phyloP scores from a whole-genome alignment of 2,329 filamentous ascomycete species.

The Alternaria ethzedia region DNA sequence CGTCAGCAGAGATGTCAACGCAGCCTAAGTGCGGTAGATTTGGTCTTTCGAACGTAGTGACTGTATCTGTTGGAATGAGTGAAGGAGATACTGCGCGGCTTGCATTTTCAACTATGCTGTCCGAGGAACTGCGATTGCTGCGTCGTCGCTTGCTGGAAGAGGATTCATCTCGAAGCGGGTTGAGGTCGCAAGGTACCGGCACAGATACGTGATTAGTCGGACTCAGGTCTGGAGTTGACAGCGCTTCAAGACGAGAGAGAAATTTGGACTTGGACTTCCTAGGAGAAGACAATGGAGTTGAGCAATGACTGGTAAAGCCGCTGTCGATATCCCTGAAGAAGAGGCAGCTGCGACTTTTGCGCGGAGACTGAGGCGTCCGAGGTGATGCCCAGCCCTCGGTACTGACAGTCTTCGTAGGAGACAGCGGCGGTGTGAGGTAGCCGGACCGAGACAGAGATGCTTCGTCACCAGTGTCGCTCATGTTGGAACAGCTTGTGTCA shows the following conservation, averaged over 20 bases:
- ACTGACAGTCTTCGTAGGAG: constrained; percentile 43
- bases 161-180: background rate
- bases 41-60: background rate
- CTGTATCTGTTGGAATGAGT: background rate
- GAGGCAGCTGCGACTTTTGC: constrained; percentile 36
- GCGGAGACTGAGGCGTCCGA: constrained; percentile 39
- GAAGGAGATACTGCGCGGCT: constrained; percentile 2
- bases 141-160: background rate
- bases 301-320: constrained; percentile 7
- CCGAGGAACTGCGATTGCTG: constrained; percentile 12
- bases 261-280: constrained; percentile 27
- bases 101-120: constrained; percentile 5
- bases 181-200: background rate
- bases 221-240: constrained; percentile 22
- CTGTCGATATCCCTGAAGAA: constrained; percentile 26
- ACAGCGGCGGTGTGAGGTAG: constrained; percentile 42
- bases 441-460: constrained; percentile 18
- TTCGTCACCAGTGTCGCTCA: constrained; percentile 33
- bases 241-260: constrained; percentile 15
- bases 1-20: background rate
- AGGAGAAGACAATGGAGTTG: constrained; percentile 34
- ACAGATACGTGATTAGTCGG: constrained; percentile 7
- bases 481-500: constrained; percentile 13
- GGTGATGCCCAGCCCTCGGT: constrained; percentile 41
- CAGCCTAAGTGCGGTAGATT: background rate